Evolutionary conservation across 352 stramenopile species (phyloP), one percentile per base, ranked within the genome.

Genomic region (Phytophthora cactorum): DNA sequence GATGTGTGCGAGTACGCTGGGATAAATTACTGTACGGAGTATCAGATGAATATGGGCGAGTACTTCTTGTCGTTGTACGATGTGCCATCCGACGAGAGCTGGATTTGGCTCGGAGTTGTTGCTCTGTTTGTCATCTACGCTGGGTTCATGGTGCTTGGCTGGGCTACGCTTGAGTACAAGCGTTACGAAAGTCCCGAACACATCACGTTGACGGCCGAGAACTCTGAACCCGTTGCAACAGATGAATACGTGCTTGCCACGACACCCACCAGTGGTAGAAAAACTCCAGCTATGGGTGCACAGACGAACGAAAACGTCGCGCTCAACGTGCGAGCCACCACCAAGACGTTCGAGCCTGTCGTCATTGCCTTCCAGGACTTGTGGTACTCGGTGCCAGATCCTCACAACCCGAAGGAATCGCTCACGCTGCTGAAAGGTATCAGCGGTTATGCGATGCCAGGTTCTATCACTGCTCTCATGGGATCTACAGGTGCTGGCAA

Each of bases 101-200:
- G 34, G 34, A 12, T 39, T 39, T 39, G 34, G 34, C 6, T 39
- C 34, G 34, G 60, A 11, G 75, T 87, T 59, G 57, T 80, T 27
- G 61, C 86, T 28, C 76, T 92, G 22, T 50, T 61, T 1, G 66
- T 7, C 1, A 66, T 59, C 10, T 91, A 84, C 52, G 32, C 75
- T 15, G 22, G 81, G 11, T 67, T 91, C 17, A 46, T 81, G 36
- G 11, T 79, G 15, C 12, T 81, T 3, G 55, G 76, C 54, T 0
- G 54, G 55, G 6, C 54, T 17, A 59, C 9, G 34, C 34, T 39
- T 12, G 34, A 39, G 9, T 39, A 39, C 9, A 39, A 39, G 34
- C 34, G 34, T 4, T 39, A 39, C 12, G 34, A 39, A 12, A 12
- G 34, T 12, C 34, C 34, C 7, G 34, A 39, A 14, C 34, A 39